These are phyloP conservation scores for Amphibolis antarctica DNA, from an alignment of 106 monocot genomes.

Conservation along the genomic window DNA sequence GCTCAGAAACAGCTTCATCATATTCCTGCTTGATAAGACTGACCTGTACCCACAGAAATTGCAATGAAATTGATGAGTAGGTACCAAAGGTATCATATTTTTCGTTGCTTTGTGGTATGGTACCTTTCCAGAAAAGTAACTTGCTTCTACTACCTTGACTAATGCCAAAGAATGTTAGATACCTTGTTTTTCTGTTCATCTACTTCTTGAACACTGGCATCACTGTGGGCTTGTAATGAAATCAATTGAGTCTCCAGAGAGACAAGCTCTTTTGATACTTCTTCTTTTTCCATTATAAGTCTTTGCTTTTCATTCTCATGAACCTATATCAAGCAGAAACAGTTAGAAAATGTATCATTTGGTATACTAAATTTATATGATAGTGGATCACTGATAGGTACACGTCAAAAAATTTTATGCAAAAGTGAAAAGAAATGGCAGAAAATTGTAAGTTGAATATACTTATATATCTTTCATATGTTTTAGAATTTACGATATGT, in stretches of 20 bases:
- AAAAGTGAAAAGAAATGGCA: too few species aligned
- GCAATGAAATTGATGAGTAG: too few species aligned
- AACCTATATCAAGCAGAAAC: conserved; percentile 25
- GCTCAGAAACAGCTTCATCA: conserved; percentile 58
- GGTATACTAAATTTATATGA: neutral
- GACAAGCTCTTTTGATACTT: conserved; percentile 57
- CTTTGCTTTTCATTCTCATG: conserved; percentile 79
- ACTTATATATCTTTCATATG: too few species aligned
- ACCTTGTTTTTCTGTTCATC: conserved; percentile 58
- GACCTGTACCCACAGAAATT: conserved; percentile 27
- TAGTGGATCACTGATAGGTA: neutral
- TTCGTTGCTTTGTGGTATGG: too few species aligned
- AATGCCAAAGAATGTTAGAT: neutral
- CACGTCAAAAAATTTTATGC: too few species aligned
- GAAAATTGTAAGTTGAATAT: too few species aligned
- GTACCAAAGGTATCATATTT: too few species aligned
- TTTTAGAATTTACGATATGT: too few species aligned
- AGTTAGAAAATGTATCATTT: neutral
- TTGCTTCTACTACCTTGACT: too few species aligned
- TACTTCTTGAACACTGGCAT: conserved; percentile 37
- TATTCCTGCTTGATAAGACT: conserved; percentile 47
- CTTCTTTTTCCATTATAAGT: conserved; percentile 92
- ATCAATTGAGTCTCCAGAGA: conserved; percentile 58
- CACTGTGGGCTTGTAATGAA: conserved; percentile 48
- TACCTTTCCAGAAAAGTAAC: too few species aligned